Evolutionary conservation across 352 stramenopile genomes (phyloP), one percentile per base, ranked within the genome.

Genomic region (Pythium periplocum): DNA sequence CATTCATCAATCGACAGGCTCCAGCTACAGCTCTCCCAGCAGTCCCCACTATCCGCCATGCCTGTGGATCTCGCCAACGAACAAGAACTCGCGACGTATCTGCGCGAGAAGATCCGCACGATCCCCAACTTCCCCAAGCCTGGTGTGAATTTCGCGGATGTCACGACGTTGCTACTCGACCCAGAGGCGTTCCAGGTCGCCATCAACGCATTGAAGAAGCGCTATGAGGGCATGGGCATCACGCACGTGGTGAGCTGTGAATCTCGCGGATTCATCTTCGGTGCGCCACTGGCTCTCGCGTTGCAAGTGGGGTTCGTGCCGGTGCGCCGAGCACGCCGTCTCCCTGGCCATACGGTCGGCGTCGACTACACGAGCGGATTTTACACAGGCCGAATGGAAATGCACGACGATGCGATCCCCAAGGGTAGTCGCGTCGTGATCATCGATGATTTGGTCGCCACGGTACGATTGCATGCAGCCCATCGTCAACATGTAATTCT

Each of bases 231-330:
- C 61, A 49, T 85, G 51, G 40, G 65, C 37, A 78, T 93, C 72
- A 87, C 83, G 5, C 80, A 93, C 64, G 58, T 93, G n/a, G 83
- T 89, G 32, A 91, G 83, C 60, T 85, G 68, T 53, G 80, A 93
- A 55, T 83, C 80, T 36, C 70, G 83, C 48, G 80, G 83, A 3
- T 90, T 93, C 53, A 90, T 93, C 67, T 93, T 93, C 47, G 83
- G 80, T 0, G 72, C 83, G 8, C 83, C 83, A 34, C 56, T 93
- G 45, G 83, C 83, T 12, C 61, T 93, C 9, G 83, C 80, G 35
- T 62, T 91, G 7, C 60, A 78, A 39, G 66, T 70, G 6, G 68
- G 76, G 10, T 91, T 93, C 48, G 83, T 93, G 48, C 83, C 80
- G 0, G 78, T 93, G 46, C 79, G 83, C 31, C 73, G 78, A 17